A percentile compares a stretch with the other conserved stretches of the same genome.
Evolutionary conservation across 768 basidiomycete species (phyloP).

Genomic region (Russula foetens): DNA sequence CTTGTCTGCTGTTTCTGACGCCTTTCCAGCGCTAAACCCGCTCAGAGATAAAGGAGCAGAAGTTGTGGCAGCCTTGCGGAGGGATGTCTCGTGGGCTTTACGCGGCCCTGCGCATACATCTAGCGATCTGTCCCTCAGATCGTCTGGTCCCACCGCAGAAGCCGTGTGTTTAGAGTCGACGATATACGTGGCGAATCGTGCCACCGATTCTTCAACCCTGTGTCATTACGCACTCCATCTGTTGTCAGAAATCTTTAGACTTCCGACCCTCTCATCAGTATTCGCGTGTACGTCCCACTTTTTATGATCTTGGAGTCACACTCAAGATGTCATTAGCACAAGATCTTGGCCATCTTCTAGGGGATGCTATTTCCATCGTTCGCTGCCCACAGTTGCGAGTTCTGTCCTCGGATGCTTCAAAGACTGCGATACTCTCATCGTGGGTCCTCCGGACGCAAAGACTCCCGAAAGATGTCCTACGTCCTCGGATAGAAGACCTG

Average conservation of each 20-base stretch:
- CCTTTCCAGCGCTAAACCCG: slow-evolving; percentile 1
- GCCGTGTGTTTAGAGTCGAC: not conserved
- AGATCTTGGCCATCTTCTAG: slow-evolving; percentile 8
- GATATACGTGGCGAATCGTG: not conserved
- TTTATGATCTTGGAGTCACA: not conserved
- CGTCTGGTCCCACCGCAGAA: not conserved
- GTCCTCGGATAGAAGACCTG: slow-evolving; percentile 4
- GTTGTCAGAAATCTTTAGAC: slow-evolving; percentile 13
- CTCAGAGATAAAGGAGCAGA: not conserved
- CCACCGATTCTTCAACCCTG: not conserved
- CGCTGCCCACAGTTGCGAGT: not conserved
- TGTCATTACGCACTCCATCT: slow-evolving; percentile 11
- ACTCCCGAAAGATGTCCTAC: slow-evolving; percentile 5
- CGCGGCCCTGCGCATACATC: not conserved
- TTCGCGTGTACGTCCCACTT: slow-evolving; percentile 4
- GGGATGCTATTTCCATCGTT: slow-evolving; percentile 3
- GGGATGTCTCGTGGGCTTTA: slow-evolving; percentile 2
- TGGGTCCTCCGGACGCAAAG: slow-evolving; percentile 12
- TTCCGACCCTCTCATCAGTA: slow-evolving; percentile 2
- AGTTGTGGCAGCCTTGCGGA: slow-evolving; percentile 3
- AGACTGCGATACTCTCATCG: slow-evolving; percentile 1
- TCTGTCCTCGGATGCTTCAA: not conserved
- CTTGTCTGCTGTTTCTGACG: not conserved
- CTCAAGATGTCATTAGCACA: slow-evolving; percentile 1
- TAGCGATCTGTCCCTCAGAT: not conserved